Evolutionary conservation across 805 yeast genomes (phyloP).

Genomic region (Metschnikowia borealis): DNA sequence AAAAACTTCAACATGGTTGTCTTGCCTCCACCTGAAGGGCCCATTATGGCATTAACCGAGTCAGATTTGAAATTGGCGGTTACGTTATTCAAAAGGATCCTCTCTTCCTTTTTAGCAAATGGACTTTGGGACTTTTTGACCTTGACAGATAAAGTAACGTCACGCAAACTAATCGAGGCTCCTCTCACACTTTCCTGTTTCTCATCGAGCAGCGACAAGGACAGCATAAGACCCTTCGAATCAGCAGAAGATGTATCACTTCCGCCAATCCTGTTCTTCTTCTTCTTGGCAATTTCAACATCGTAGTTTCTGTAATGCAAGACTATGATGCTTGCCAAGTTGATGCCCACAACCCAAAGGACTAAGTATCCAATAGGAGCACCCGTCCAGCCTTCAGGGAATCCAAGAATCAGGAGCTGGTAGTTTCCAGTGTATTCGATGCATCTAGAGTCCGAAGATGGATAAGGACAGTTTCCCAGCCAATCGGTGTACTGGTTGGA

Average conservation of each 20-base stretch:
- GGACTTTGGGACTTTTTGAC: slow-evolving; percentile 10
- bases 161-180: slow-evolving; percentile 12
- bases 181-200: slow-evolving; percentile 6
- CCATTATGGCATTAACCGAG: slow-evolving; percentile 67
- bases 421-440: slow-evolving; percentile 50
- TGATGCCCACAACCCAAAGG: slow-evolving; percentile 57
- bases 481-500: slow-evolving; percentile 65
- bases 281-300: slow-evolving; percentile 44
- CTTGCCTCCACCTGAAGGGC: slow-evolving; percentile 80
- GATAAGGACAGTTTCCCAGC: slow-evolving; percentile 57
- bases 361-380: slow-evolving; percentile 60
- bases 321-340: slow-evolving; percentile 44
- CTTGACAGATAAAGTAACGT: slow-evolving; percentile 14
- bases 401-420: slow-evolving; percentile 56
- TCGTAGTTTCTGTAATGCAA: slow-evolving; percentile 50
- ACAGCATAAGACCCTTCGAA: not conserved
- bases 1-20: slow-evolving; percentile 61
- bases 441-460: slow-evolving; percentile 23
- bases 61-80: slow-evolving; percentile 52
- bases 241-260: slow-evolving; percentile 5
- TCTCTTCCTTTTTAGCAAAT: slow-evolving; percentile 7
- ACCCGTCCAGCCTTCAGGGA: slow-evolving; percentile 57
- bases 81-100: slow-evolving; percentile 36
- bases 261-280: slow-evolving; percentile 29
- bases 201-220: slow-evolving; percentile 6